These are phyloP conservation scores for Candida succiphila DNA, from an alignment of 805 yeast genomes.

Conservation along the genomic window DNA sequence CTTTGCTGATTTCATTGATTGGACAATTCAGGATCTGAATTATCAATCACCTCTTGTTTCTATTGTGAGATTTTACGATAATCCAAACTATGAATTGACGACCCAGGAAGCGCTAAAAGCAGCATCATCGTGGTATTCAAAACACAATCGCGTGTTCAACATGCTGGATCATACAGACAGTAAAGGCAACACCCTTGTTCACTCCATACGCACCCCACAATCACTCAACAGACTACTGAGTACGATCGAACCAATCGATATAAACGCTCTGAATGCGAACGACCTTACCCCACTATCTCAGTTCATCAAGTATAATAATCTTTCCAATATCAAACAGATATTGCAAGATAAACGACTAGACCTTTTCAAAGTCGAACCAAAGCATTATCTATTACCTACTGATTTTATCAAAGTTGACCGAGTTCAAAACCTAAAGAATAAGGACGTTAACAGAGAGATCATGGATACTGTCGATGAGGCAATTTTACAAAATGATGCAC, in stretches of 20 bases:
- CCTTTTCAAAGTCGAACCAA: slow-evolving; percentile 22
- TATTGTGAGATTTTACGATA: slow-evolving; percentile 74
- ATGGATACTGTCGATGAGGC: slow-evolving; percentile 24
- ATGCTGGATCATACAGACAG: slow-evolving; percentile 59
- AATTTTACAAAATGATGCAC: slow-evolving; percentile 12
- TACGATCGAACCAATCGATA: slow-evolving; percentile 27
- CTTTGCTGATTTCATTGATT: slow-evolving; percentile 54
- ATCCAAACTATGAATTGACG: slow-evolving; percentile 44
- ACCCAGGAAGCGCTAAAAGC: slow-evolving; percentile 34
- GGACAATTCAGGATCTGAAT: slow-evolving; percentile 56
- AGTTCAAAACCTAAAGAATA: slow-evolving; percentile 2
- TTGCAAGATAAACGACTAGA: slow-evolving; percentile 40
- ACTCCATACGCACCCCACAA: slow-evolving; percentile 42
- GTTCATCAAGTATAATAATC: slow-evolving; percentile 58
- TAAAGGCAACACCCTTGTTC: slow-evolving; percentile 70
- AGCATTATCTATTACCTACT: slow-evolving; percentile 25
- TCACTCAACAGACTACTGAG: slow-evolving; percentile 32
- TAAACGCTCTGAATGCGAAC: slow-evolving; percentile 52
- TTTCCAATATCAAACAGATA: slow-evolving; percentile 45
- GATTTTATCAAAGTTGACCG: slow-evolving; percentile 35
- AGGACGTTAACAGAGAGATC: slow-evolving; percentile 13
- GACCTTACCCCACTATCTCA: slow-evolving; percentile 63
- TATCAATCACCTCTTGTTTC: slow-evolving; percentile 75
- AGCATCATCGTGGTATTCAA: slow-evolving; percentile 32
- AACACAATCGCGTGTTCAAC: slow-evolving; percentile 23